Percentiles rank a stretch among this genome's conserved stretches.
These are phyloP conservation scores for Solanum raphanifolium DNA, from an alignment of 257 asterid species.

Conservation along the genomic window DNA sequence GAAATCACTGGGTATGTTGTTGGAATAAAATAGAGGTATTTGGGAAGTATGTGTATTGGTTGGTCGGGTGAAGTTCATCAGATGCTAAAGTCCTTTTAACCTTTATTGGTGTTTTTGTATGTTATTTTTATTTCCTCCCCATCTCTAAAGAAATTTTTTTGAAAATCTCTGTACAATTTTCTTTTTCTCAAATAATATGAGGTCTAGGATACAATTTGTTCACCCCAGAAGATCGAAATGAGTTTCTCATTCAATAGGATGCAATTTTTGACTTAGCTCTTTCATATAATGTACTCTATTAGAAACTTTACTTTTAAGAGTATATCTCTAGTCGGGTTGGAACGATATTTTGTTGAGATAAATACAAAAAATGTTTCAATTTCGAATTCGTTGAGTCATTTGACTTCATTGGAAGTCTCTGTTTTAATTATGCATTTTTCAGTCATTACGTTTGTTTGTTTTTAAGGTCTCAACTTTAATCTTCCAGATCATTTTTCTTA, in stretches of 20 bases:
- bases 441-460: not conserved
- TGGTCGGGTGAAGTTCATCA: not conserved
- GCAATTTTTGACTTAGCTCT: not conserved
- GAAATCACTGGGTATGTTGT: not conserved
- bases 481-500: not conserved
- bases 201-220: not conserved
- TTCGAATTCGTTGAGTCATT: not conserved
- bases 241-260: not conserved
- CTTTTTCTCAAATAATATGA: not conserved
- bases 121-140: not conserved
- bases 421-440: too few relatives aligned
- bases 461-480: not conserved
- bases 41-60: not conserved
- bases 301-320: not conserved
- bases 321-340: not conserved
- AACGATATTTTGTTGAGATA: not conserved
- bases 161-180: not conserved
- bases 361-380: not conserved
- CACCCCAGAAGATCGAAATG: too few relatives aligned
- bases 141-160: not conserved
- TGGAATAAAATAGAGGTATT: not conserved
- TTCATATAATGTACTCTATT: not conserved
- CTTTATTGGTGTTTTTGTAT: not conserved
- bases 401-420: not conserved
- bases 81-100: not conserved